These are phyloP conservation scores for Blastobotrys indianensis DNA, from an alignment of 1,139 yeast species.

Conservation along the genomic window DNA sequence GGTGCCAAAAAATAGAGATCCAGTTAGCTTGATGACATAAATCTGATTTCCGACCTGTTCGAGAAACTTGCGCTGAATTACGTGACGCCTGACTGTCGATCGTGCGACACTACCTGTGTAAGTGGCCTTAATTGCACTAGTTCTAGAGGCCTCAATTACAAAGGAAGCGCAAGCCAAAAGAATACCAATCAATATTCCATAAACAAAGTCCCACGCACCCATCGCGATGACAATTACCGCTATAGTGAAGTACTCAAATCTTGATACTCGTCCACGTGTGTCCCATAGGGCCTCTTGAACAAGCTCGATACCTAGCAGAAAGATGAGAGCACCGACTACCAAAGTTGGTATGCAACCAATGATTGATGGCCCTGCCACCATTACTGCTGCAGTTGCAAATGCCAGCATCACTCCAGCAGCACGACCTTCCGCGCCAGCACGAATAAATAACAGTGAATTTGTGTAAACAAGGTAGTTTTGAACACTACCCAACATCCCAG, in stretches of 20 bases:
- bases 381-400: constrained; percentile 66
- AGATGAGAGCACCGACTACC: constrained; percentile 90
- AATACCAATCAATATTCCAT: constrained; percentile 87
- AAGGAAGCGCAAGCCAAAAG: constrained; percentile 86
- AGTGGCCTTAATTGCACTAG: constrained; percentile 74
- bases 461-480: constrained; percentile 94
- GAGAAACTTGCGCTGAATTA: constrained; percentile 79
- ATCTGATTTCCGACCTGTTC: constrained; percentile 86
- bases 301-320: constrained; percentile 82
- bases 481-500: constrained; percentile 81
- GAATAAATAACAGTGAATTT: constrained; percentile 80
- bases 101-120: constrained; percentile 86
- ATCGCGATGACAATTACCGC: constrained; percentile 78
- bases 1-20: constrained; percentile 89
- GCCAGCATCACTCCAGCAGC: constrained; percentile 86
- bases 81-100: constrained; percentile 89
- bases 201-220: constrained; percentile 95
- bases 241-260: constrained; percentile 78
- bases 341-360: constrained; percentile 92
- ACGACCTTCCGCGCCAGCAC: constrained; percentile 91
- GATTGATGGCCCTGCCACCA: constrained; percentile 87
- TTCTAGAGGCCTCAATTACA: constrained; percentile 82
- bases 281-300: constrained; percentile 81
- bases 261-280: constrained; percentile 69
- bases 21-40: constrained; percentile 78